Percentiles rank a stretch among this genome's conserved stretches.
These are phyloP conservation scores for Rhynchospora pubera DNA, from an alignment of 176 grass and related monocot species.

Conservation along the genomic window DNA sequence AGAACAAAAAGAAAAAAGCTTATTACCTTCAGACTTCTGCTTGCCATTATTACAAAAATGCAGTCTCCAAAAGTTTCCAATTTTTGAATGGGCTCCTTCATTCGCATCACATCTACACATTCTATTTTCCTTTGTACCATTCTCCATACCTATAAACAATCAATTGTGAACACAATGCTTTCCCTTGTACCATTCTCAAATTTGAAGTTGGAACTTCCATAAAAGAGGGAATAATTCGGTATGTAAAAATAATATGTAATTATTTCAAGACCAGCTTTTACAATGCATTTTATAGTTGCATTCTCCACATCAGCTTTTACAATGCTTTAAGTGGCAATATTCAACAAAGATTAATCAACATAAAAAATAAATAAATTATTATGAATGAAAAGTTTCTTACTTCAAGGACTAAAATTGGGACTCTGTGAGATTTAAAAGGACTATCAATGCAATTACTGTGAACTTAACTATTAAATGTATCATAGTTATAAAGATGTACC, in stretches of 20 bases:
- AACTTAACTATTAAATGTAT: not conserved
- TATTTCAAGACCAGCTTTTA: not conserved
- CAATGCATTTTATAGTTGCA: not conserved
- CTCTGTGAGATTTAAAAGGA: not conserved
- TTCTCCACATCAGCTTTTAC: not conserved
- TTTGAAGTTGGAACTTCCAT: not conserved
- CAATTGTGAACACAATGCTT: not conserved
- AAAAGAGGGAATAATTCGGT: not conserved
- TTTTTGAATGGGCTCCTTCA: slow-evolving; percentile 72
- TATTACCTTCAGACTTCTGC: slow-evolving; percentile 55
- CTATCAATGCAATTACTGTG: not conserved
- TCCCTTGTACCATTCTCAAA: not conserved
- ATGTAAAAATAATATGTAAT: not conserved
- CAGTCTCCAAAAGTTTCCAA: slow-evolving; percentile 52
- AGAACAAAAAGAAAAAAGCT: slow-evolving; percentile 1
- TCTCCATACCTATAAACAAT: slow-evolving; percentile 72
- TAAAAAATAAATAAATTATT: not conserved
- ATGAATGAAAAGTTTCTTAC: not conserved
- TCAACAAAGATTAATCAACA: not conserved
- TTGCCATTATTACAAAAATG: slow-evolving; percentile 59
- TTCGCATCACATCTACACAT: slow-evolving; percentile 75
- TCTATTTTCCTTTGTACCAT: slow-evolving; percentile 72
- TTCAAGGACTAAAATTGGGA: not conserved
- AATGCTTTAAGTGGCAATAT: too few species aligned
- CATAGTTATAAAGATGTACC: slow-evolving; percentile 38